These are phyloP conservation scores for Annulohypoxylon maeteangense DNA, from an alignment of 495 filamentous ascomycete genomes.

Conservation along the genomic window DNA sequence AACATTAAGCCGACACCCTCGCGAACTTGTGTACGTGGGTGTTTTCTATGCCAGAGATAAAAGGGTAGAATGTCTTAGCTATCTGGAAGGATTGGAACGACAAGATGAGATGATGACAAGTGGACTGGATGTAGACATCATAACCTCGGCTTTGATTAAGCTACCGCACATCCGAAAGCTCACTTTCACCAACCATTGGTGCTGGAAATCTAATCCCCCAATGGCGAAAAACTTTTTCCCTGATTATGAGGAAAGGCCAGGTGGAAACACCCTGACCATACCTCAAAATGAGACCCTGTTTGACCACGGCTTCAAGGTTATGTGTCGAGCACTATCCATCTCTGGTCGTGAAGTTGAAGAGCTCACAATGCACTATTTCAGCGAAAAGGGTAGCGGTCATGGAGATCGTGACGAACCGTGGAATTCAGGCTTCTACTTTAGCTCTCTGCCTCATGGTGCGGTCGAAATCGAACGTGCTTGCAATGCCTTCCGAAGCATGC, in stretches of 20 bases:
- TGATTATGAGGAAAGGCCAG: background rate
- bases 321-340: background rate
- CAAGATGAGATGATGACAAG: background rate
- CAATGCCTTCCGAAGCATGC: background rate
- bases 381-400: background rate
- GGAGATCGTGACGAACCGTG: background rate
- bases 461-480: background rate
- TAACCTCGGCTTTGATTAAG: background rate
- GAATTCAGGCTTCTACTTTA: background rate
- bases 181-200: background rate
- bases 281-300: background rate
- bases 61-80: background rate
- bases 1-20: background rate
- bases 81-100: background rate
- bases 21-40: background rate
- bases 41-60: background rate
- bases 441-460: background rate
- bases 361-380: background rate
- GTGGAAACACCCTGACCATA: background rate
- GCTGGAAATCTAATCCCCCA: background rate
- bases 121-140: background rate
- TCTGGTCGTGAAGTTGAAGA: background rate
- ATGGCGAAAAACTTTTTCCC: background rate
- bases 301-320: background rate
- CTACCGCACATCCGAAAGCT: background rate